Evolutionary conservation across 139 green algal species (phyloP).

Genomic region (Micromonas commoda): DNA sequence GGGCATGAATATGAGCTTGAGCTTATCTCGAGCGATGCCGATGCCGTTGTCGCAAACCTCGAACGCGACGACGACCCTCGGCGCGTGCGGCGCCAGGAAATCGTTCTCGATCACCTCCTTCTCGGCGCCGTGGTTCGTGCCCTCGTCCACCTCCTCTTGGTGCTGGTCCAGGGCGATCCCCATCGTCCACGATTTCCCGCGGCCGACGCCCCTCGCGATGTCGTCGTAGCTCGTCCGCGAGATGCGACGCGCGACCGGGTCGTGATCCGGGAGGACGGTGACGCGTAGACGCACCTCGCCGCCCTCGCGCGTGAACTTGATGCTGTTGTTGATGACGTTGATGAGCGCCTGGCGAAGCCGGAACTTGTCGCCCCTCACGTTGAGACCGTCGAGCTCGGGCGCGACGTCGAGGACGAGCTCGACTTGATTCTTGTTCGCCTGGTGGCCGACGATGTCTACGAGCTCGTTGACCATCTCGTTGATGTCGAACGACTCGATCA

Average conservation of each 20-base stretch:
- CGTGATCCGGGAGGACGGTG: background rate
- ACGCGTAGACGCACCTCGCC: conserved; percentile 50
- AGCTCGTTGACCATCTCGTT: background rate
- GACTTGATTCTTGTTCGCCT: conserved; percentile 60
- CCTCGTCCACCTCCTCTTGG: no score
- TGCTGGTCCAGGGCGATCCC: no score
- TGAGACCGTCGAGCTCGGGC: background rate
- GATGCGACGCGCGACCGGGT: background rate
- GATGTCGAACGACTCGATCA: background rate
- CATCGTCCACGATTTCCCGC: no score
- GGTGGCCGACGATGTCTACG: background rate
- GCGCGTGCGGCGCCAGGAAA: no score
- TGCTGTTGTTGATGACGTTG: conserved; percentile 76
- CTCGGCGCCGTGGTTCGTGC: no score
- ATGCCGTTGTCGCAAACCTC: conserved; percentile 11
- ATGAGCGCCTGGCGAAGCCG: conserved; percentile 67
- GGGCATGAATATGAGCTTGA: conserved; percentile 1
- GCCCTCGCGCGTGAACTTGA: conserved; percentile 77
- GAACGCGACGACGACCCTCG: background rate
- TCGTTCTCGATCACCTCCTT: no score
- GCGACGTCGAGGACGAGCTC: conserved; percentile 52
- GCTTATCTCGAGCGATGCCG: conserved; percentile 7
- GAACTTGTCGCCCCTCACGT: background rate
- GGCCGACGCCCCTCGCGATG: no score
- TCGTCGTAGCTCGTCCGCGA: background rate